A percentile compares a stretch with the other conserved stretches of the same genome.
Conservation (phyloP, 352 stramenopile genomes). For the Sclerospora graminicola region DNA sequence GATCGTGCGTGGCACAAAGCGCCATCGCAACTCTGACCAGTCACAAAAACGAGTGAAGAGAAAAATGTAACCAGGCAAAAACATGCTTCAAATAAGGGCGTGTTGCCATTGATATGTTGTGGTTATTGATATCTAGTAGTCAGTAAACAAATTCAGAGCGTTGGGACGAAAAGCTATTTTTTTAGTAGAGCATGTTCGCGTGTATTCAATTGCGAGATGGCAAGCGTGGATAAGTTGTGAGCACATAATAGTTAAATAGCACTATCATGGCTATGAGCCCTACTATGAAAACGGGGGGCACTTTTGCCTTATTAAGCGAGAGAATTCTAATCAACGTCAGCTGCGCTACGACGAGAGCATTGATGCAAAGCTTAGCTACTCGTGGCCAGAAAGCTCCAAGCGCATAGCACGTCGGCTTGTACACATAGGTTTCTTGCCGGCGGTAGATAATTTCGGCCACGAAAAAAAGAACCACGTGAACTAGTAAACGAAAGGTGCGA, state of each 20-base stretch:
- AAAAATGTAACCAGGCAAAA: no score
- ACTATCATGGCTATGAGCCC: conserved; percentile 33
- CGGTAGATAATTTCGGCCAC: conserved; percentile 59
- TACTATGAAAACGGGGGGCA: conserved; percentile 21
- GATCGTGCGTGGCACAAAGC: no score
- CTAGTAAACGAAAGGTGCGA: conserved; percentile 67
- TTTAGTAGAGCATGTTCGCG: no score
- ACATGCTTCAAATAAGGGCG: no score
- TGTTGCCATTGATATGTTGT: no score
- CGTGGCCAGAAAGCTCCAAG: conserved; percentile 70
- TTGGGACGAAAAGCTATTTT: no score
- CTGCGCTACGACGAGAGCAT: conserved; percentile 62
- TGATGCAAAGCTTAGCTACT: conserved; percentile 65
- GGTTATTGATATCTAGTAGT: no score
- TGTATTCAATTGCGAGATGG: no score
- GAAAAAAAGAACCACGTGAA: conserved; percentile 65
- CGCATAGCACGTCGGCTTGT: conserved; percentile 39
- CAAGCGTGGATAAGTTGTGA: no score
- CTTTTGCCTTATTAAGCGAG: conserved; percentile 61
- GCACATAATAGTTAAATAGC: conserved; percentile 57
- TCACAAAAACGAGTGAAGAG: no score
- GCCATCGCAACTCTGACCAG: no score
- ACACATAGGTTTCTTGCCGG: conserved; percentile 60
- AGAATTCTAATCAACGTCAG: conserved; percentile 68
- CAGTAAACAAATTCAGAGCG: no score